Conservation (phyloP, 1,284 basidiomycete genomes). For the Crucibulum parvulum region DNA sequence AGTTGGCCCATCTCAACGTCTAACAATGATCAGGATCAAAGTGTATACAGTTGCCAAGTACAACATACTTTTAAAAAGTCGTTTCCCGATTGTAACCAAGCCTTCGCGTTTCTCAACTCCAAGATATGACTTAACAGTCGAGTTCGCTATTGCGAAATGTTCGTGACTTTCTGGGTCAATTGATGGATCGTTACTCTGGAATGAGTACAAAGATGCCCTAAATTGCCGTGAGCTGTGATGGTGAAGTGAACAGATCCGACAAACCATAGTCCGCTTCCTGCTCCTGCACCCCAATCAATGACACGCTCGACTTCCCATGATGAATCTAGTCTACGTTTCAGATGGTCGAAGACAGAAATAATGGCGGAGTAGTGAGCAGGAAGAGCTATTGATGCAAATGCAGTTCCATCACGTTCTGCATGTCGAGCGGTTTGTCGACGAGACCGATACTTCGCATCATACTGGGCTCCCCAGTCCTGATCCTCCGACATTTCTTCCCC, state of each 20-base stretch:
- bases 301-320: conserved; percentile 64
- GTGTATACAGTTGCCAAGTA: conserved; percentile 3
- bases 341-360: conserved; percentile 67
- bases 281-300: conserved; percentile 79
- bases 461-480: conserved; percentile 58
- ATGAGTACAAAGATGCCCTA: conserved; percentile 72
- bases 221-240: conserved; percentile 12
- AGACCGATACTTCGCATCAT: conserved; percentile 65
- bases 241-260: conserved; percentile 19
- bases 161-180: conserved; percentile 28
- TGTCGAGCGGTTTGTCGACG: conserved; percentile 61
- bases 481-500: conserved; percentile 33
- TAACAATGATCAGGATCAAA: conserved; percentile 30
- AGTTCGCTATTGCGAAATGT: conserved; percentile 49
- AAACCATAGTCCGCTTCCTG: conserved; percentile 80
- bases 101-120: conserved; percentile 79
- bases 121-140: conserved; percentile 64
- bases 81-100: conserved; percentile 68
- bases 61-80: conserved; percentile 56
- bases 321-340: conserved; percentile 65
- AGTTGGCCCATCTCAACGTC: conserved; percentile 54
- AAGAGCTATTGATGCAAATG: conserved; percentile 76
- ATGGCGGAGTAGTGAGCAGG: conserved; percentile 82
- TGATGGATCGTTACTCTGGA: conserved; percentile 49
- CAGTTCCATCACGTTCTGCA: conserved; percentile 70